phyloP scores from a whole-genome alignment of 1,139 yeast genomes.

The Yamadazyma dushanensis region DNA sequence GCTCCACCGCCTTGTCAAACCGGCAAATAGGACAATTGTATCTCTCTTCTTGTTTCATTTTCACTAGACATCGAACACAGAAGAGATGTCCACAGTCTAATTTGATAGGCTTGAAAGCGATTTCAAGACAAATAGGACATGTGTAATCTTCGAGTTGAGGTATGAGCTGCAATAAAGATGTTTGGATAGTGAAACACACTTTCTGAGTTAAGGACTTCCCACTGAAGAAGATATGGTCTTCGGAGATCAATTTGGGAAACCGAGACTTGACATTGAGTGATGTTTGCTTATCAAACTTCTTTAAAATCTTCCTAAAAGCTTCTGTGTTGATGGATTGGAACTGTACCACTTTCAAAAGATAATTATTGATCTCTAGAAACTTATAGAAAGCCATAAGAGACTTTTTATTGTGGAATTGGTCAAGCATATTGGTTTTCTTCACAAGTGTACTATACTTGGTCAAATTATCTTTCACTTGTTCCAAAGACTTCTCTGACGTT shows the following conservation, averaged over 20 bases:
- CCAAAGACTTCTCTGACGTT: constrained; percentile 40
- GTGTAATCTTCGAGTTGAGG: constrained; percentile 76
- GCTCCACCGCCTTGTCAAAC: constrained; percentile 45
- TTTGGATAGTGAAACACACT: constrained; percentile 57
- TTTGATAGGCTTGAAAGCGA: constrained; percentile 71
- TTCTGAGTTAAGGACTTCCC: constrained; percentile 55
- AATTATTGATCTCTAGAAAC: constrained; percentile 55
- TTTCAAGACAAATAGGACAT: constrained; percentile 69
- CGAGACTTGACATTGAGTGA: constrained; percentile 48
- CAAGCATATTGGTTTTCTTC: constrained; percentile 38
- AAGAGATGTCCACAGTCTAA: constrained; percentile 65
- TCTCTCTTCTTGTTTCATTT: constrained; percentile 57
- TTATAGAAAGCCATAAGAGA: constrained; percentile 48
- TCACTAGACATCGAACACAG: constrained; percentile 70
- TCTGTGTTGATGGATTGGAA: constrained; percentile 63
- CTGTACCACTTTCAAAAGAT: constrained; percentile 56
- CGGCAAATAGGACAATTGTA: constrained; percentile 72
- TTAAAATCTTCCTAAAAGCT: constrained; percentile 67
- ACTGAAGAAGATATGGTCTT: constrained; percentile 45
- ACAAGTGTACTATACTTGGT: constrained; percentile 45
- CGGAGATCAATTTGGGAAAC: constrained; percentile 47
- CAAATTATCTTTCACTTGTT: constrained; percentile 41
- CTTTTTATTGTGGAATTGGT: constrained; percentile 48
- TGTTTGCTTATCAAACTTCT: constrained; percentile 75
- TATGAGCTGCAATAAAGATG: constrained; percentile 52